phyloP scores from a whole-genome alignment of 1,284 basidiomycete genomes.

The Puccinia novopanici region DNA sequence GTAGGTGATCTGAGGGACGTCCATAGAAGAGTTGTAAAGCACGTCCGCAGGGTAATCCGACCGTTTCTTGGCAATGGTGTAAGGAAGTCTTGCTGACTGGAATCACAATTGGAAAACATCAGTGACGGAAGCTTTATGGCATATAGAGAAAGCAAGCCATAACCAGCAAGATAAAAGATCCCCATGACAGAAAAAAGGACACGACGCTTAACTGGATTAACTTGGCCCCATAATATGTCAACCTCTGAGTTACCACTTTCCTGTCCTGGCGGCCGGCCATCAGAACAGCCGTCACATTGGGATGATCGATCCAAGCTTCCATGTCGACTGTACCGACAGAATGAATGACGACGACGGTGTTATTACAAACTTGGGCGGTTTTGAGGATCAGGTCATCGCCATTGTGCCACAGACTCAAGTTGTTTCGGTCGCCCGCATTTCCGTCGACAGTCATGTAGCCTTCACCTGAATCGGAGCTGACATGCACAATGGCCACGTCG shows the following conservation, averaged over 20 bases:
- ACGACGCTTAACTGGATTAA: slow-evolving; percentile 44
- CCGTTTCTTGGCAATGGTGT: slow-evolving; percentile 50
- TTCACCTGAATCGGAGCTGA: slow-evolving; percentile 48
- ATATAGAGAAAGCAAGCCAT: not conserved
- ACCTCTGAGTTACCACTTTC: slow-evolving; percentile 50
- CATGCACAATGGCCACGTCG: slow-evolving; percentile 46
- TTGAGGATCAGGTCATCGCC: slow-evolving; percentile 44
- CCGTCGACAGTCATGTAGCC: slow-evolving; percentile 49
- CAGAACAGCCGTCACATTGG: slow-evolving; percentile 52
- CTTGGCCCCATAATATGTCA: slow-evolving; percentile 45
- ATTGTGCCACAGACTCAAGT: slow-evolving; percentile 37
- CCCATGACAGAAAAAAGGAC: not conserved
- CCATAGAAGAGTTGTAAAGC: slow-evolving; percentile 35
- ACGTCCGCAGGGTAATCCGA: slow-evolving; percentile 41
- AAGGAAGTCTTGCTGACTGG: slow-evolving; percentile 51
- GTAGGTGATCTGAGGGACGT: slow-evolving; percentile 45
- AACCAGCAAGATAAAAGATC: not conserved
- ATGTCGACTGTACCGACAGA: slow-evolving; percentile 49
- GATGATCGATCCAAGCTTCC: slow-evolving; percentile 52
- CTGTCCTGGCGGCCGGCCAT: slow-evolving; percentile 51
- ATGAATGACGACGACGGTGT: slow-evolving; percentile 50
- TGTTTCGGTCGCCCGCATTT: slow-evolving; percentile 44
- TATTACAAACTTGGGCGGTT: slow-evolving; percentile 40
- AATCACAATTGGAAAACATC: slow-evolving; percentile 11
- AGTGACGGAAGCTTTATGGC: not conserved